Conservation (phyloP, 2,329 filamentous ascomycete species). For the Xylariales sp. region DNA sequence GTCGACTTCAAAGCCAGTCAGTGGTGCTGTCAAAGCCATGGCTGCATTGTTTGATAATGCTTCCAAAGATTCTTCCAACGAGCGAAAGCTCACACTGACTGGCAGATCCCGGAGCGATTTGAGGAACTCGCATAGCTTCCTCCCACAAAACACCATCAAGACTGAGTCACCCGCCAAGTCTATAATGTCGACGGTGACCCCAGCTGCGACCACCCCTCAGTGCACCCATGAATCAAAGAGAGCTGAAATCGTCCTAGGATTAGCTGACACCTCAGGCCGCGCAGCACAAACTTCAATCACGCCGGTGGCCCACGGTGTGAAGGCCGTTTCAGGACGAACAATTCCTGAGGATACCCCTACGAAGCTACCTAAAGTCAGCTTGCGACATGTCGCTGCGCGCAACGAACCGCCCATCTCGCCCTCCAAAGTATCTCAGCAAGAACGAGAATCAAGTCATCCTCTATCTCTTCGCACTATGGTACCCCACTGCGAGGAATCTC, state of each 20-base stretch:
- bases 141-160: constrained; percentile 18
- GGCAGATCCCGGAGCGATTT: constrained; percentile 11
- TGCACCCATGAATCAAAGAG: no score
- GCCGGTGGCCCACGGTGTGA: no score
- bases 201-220: no score
- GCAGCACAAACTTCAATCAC: no score
- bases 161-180: constrained; percentile 14
- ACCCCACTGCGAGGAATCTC: constrained; percentile 30
- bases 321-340: no score
- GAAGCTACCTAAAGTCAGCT: constrained; percentile 11
- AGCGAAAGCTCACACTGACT: constrained; percentile 5
- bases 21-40: constrained; percentile 42
- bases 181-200: constrained; percentile 1
- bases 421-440: constrained; percentile 12
- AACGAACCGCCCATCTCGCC: constrained; percentile 14
- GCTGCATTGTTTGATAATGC: constrained; percentile 46
- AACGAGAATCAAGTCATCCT: constrained; percentile 16
- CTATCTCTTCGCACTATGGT: constrained; percentile 34
- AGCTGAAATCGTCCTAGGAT: no score
- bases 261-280: no score
- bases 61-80: constrained; percentile 19
- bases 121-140: constrained; percentile 15
- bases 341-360: constrained; percentile 12
- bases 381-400: constrained; percentile 14
- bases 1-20: no score